Evolutionary conservation across 1,284 basidiomycete species (phyloP), one percentile per base, ranked within the genome.

Genomic region (Lentinus polychrous): DNA sequence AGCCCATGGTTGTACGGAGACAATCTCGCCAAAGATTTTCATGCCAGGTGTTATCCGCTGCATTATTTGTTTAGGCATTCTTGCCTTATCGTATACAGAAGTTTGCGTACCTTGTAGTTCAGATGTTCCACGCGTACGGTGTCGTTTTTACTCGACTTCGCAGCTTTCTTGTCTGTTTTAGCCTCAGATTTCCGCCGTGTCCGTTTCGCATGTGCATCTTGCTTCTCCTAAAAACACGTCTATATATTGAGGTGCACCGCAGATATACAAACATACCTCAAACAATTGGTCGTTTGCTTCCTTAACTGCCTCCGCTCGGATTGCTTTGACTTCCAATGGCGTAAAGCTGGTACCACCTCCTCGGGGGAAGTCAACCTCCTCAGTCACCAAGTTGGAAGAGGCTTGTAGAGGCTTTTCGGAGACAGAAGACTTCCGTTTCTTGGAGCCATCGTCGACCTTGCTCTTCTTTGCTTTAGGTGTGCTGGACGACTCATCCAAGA

Each of bases 291-390:
- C 78, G 58, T 92, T 80, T 0, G 91, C 91, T 64, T 97, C 93
- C 60, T 82, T 81, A 8, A 81, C 72, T 3, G 84, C 95, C 65
- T 98, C 94, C 17, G 86, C 83, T 48, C 86, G 80, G 23, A 91
- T 81, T 52, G 86, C 74, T 63, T 94, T 92, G 54, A 93, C 85
- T 67, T 99, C 94, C n/a, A 93, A 71, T 23, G 92, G 86, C 24
- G 94, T 96, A 56, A 96, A 79, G 34, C 74, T 74, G 2, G 84
- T 85, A 46, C 88, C 87, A 32, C 87, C 87, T 39, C 95, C 96
- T 60, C 96, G 82, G 41, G 94, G 94, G 66, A 98, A 99, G 68
- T 97, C 93, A 51, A 93, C 80, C 61, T 95, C 91, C 40, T 92
- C 86, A 37, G 74, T 57, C 34, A 78, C 66, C 37, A 84, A 64